phyloP scores from a whole-genome alignment of 108 stramenopile species.

The Cyclotella atomus region DNA sequence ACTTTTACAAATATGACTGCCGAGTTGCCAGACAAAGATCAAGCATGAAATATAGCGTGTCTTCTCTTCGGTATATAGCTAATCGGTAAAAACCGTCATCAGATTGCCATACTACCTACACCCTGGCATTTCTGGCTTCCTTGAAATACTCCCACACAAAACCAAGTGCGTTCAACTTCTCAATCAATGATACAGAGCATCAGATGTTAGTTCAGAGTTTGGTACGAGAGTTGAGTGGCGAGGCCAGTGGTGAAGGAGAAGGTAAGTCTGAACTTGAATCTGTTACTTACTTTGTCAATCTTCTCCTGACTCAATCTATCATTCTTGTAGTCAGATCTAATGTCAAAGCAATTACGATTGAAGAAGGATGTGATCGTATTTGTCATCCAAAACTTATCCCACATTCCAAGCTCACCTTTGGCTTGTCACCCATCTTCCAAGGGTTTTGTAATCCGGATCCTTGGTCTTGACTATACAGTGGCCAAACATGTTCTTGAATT shows the following conservation, averaged over 20 bases:
- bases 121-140: not conserved
- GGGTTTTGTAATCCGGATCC: slow-evolving; percentile 4
- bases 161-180: slow-evolving; percentile 13
- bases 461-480: slow-evolving; percentile 19
- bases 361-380: not conserved
- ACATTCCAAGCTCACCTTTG: slow-evolving; percentile 5
- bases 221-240: too few relatives aligned
- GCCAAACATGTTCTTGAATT: slow-evolving; percentile 10
- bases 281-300: too few relatives aligned
- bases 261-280: too few relatives aligned
- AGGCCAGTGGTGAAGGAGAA: too few relatives aligned
- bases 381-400: not conserved
- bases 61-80: too few relatives aligned
- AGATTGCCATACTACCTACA: too few relatives aligned
- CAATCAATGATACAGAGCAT: too few relatives aligned
- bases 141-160: slow-evolving; percentile 23
- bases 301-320: slow-evolving; percentile 3
- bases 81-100: too few relatives aligned
- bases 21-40: not conserved
- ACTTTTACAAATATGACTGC: too few relatives aligned
- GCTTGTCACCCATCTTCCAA: slow-evolving; percentile 26
- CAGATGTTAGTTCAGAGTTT: too few relatives aligned
- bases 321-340: slow-evolving; percentile 18
- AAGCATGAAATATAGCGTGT: too few relatives aligned
- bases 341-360: not conserved